Base-by-base conservation (phyloP, 2,329 filamentous ascomycete genomes). In the Scedosporium aurantiacum region DNA sequence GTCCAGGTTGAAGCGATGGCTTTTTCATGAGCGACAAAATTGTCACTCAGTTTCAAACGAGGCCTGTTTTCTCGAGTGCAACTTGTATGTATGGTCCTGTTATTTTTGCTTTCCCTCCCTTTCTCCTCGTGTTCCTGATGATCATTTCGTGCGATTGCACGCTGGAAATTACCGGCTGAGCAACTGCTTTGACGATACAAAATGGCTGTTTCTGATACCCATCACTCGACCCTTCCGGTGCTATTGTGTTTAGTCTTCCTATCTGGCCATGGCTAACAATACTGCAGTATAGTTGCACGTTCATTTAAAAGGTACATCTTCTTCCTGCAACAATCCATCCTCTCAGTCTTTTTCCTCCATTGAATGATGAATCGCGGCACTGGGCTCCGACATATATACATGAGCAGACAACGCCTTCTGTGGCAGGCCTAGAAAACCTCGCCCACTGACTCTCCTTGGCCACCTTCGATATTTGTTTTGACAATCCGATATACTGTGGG, bases 391-490 rank as follows among this genome's bases (percentile, higher is more conserved):
- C 79, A 69, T 75, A 63, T 58, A 74, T 61, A 64, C 64, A 85
- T 85, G 91, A 91, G 91, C 80, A 40, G 89, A 91, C 85, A 84
- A 88, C 84, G 90, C 91, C 90, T 77, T 83, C 89, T 90, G 90
- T 77, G 91, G 90, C 91, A 96, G 91, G 91, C 91, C 90, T 96
- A 95, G 91, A 95, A 96, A 96, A 96, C 92, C 91, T 96, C 86
- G 91, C 90, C 91, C 89, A 93, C 91, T 96, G 91, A 96, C 77
- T 68, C 64, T 40, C 61, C 27, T 60, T 61, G 57, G 47, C 12
- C 21, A 45, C n/a, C 18, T 18, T 21, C 21, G 28, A 12, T 57
- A 25, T 18, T 27, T 25, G 40, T 54, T 21, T 27, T 37, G n/a
- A 28, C n/a, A 21, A n/a, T 12, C 18, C 28, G 16, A 45, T 25